phyloP scores from a whole-genome alignment of 1,139 yeast species.

The Magnusiomyces sp. region DNA sequence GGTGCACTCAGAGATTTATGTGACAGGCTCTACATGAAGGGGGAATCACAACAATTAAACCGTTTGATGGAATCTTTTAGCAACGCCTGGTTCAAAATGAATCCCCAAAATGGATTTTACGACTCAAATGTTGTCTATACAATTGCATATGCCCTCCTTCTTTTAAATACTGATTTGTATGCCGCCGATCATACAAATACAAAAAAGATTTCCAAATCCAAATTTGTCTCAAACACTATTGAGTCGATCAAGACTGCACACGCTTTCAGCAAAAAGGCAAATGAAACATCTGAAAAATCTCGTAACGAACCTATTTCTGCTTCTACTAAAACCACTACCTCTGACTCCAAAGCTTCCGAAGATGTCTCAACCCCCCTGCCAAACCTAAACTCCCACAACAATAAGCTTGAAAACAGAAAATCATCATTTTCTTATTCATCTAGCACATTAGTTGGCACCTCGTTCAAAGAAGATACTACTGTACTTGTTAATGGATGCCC shows the following conservation, averaged over 20 bases:
- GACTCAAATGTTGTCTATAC: conserved; percentile 63
- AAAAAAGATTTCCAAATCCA: conserved; percentile 32
- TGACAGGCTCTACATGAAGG: conserved; percentile 58
- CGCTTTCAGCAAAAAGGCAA: too few species aligned
- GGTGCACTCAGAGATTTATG: conserved; percentile 54
- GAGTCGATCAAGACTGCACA: conserved; percentile 20
- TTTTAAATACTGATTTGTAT: conserved; percentile 45
- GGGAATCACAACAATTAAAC: conserved; percentile 78
- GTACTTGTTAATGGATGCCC: conserved; percentile 20
- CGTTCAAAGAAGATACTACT: conserved; percentile 17
- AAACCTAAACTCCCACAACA: not conserved
- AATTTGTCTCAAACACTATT: conserved; percentile 24
- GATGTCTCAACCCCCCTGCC: not conserved
- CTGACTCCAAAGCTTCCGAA: not conserved
- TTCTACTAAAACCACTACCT: not conserved
- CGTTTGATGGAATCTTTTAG: conserved; percentile 63
- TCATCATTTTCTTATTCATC: conserved; percentile 12
- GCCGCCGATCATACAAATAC: conserved; percentile 28
- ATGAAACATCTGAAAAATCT: not conserved
- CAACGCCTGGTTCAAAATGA: conserved; percentile 50
- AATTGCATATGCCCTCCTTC: conserved; percentile 59
- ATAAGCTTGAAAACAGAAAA: conserved; percentile 8
- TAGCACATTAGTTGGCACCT: conserved; percentile 6
- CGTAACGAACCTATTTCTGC: not conserved
- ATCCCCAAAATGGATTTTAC: conserved; percentile 39